Conservation (phyloP, 1,284 basidiomycete species). For the Ustilago trichophora region DNA sequence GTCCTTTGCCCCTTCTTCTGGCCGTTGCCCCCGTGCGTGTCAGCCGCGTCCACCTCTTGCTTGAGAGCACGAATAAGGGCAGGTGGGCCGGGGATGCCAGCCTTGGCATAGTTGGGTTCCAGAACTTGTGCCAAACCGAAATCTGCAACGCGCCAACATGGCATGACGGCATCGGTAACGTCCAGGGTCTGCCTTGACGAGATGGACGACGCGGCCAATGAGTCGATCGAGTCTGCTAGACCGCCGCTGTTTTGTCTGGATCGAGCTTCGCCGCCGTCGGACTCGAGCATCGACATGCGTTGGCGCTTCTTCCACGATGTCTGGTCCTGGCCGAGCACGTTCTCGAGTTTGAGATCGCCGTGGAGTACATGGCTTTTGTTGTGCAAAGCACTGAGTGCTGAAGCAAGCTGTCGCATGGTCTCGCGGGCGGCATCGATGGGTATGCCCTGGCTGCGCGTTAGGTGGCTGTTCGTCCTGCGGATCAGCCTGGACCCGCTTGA, state of each 20-base stretch:
- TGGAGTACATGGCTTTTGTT: conserved; percentile 73
- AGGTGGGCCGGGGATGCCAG: conserved; percentile 8
- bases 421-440: conserved; percentile 73
- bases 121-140: conserved; percentile 76
- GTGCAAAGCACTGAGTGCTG: conserved; percentile 86
- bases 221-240: conserved; percentile 22
- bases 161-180: conserved; percentile 67
- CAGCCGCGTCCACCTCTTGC: conserved; percentile 7
- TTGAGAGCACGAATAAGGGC: conserved; percentile 39
- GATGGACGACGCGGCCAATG: conserved; percentile 20
- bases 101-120: conserved; percentile 8
- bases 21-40: neutral
- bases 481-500: conserved; percentile 32
- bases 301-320: conserved; percentile 46
- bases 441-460: conserved; percentile 45
- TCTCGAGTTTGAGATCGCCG: conserved; percentile 88
- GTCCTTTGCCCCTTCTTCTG: conserved; percentile 9
- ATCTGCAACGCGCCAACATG: conserved; percentile 72
- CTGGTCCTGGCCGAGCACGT: conserved; percentile 73
- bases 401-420: conserved; percentile 88
- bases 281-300: conserved; percentile 5
- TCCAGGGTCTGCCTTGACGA: conserved; percentile 66
- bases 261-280: conserved; percentile 2
- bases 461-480: conserved; percentile 26
- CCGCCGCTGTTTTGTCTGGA: conserved; percentile 18